A percentile compares a stretch with the other conserved stretches of the same genome.
phyloP scores from a whole-genome alignment of 495 filamentous ascomycete genomes.

The Aspergillus kassunensis region DNA sequence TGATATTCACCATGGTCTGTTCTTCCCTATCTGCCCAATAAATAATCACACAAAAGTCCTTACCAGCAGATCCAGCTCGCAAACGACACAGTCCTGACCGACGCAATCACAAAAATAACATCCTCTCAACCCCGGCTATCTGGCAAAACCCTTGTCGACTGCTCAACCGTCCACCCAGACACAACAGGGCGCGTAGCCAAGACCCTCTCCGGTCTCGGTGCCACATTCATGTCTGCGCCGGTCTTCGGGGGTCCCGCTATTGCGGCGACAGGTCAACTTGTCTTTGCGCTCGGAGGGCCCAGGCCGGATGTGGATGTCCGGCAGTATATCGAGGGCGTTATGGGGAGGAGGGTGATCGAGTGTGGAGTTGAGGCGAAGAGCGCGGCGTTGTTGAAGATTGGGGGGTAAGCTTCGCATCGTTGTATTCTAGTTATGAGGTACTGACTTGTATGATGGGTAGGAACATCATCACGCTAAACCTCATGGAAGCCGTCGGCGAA shows the following conservation, averaged over 20 bases:
- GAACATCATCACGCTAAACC: slow-evolving; percentile 44
- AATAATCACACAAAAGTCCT: background rate
- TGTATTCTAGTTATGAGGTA: no score
- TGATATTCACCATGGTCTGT: slow-evolving; percentile 31
- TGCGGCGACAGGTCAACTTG: slow-evolving; percentile 19
- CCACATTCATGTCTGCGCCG: slow-evolving; percentile 19
- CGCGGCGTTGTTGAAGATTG: slow-evolving; percentile 44
- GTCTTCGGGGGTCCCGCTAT: slow-evolving; percentile 24
- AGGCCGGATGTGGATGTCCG: background rate
- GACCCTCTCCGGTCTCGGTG: slow-evolving; percentile 11
- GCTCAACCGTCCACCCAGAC: slow-evolving; percentile 25
- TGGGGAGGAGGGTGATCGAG: slow-evolving; percentile 21
- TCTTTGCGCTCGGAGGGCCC: slow-evolving; percentile 19
- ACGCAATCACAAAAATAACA: slow-evolving; percentile 5
- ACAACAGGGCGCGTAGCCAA: slow-evolving; percentile 10
- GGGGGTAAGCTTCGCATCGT: slow-evolving; percentile 33
- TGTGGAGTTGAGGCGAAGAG: slow-evolving; percentile 41
- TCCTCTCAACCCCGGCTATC: background rate
- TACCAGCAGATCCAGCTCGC: background rate
- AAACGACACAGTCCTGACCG: slow-evolving; percentile 13
- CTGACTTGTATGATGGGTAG: no score
- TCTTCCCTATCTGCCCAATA: background rate
- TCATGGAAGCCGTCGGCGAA: slow-evolving; percentile 50
- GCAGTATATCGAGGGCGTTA: slow-evolving; percentile 18
- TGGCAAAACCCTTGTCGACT: slow-evolving; percentile 25